Base-by-base conservation (phyloP, 2,329 filamentous ascomycete species). In the Ophiostoma novo-ulmi region DNA sequence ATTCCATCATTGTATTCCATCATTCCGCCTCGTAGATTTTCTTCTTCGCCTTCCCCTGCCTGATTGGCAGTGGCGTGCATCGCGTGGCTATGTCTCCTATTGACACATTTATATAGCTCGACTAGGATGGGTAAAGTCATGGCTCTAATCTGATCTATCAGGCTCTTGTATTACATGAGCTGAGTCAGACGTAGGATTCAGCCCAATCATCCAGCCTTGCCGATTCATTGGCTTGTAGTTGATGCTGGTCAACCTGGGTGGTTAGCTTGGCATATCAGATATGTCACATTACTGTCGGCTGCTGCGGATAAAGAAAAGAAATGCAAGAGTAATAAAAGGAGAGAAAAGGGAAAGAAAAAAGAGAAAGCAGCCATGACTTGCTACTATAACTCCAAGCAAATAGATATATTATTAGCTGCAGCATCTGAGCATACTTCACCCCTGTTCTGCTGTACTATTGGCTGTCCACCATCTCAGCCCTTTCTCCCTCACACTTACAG, bases 231-330 rank as follows among this genome's bases (percentile, higher is more conserved):
- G 44, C 17, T 20, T 7, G 44, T 31, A 7, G 17, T 20, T 7
- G 17, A 20, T 48, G 6, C 31, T 31, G 31, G 31, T 4, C 3
- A 31, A 31, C 31, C 3, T 4, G 31, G 31, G 31, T 31, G 31
- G 17, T 6, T 48, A 1, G 44, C 17, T 48, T 20, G 17, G 44
- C 44, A n/a, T 4, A 1, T 10, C 20, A 8, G 20, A 22, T 63
- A 35, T 63, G 26, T 61, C 55, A 61, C 58, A 63, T 63, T 63
- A 63, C 58, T 63, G 58, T 63, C 58, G 58, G 58, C 58, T 63
- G 58, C 58, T 63, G 58, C 58, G 58, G 58, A 63, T 36, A 36
- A 48, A 2, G 5, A 44, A 35, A 31, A 35, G 13, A 61, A 61
- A 35, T 26, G 26, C 17, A 35, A 35, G 5, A 20, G 26, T 13